A percentile compares a stretch with the other conserved stretches of the same genome.
Conservation (phyloP, 2,329 filamentous ascomycete species). For the Aspergillus sclerotialis region DNA sequence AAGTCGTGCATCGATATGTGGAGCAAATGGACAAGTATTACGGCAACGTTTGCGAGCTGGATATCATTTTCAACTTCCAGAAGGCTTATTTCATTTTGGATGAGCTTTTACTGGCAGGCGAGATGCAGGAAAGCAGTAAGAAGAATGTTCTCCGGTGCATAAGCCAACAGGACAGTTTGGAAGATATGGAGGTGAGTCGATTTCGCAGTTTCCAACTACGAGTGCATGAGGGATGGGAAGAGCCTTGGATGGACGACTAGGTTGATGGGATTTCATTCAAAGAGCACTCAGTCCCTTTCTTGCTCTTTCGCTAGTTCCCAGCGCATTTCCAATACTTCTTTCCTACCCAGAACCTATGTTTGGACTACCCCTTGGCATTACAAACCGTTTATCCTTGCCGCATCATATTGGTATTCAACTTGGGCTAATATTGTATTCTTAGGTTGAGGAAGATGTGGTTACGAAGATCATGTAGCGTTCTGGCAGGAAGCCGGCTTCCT, state of each 20-base stretch:
- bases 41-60: slow-evolving; percentile 97
- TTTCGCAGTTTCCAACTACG: too few species aligned
- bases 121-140: slow-evolving; percentile 98
- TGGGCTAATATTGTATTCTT: slow-evolving; percentile 41
- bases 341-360: too few species aligned
- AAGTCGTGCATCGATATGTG: slow-evolving; percentile 98
- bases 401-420: too few species aligned
- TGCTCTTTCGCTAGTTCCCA: too few species aligned
- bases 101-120: slow-evolving; percentile 87
- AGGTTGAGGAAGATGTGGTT: slow-evolving; percentile 80
- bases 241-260: too few species aligned
- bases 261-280: too few species aligned
- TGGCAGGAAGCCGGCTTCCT: slow-evolving; percentile 13
- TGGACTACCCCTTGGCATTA: too few species aligned
- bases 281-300: too few species aligned
- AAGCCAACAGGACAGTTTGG: slow-evolving; percentile 91
- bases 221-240: too few species aligned
- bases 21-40: slow-evolving; percentile 99
- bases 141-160: slow-evolving; percentile 97
- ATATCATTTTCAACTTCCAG: slow-evolving; percentile 99
- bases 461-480: slow-evolving; percentile 76
- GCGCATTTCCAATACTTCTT: too few species aligned
- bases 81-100: slow-evolving; percentile 99
- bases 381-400: too few species aligned
- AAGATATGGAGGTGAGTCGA: slow-evolving; percentile 94